These are phyloP conservation scores for Blastobotrys terrestris DNA, from an alignment of 805 yeast genomes.

Conservation along the genomic window DNA sequence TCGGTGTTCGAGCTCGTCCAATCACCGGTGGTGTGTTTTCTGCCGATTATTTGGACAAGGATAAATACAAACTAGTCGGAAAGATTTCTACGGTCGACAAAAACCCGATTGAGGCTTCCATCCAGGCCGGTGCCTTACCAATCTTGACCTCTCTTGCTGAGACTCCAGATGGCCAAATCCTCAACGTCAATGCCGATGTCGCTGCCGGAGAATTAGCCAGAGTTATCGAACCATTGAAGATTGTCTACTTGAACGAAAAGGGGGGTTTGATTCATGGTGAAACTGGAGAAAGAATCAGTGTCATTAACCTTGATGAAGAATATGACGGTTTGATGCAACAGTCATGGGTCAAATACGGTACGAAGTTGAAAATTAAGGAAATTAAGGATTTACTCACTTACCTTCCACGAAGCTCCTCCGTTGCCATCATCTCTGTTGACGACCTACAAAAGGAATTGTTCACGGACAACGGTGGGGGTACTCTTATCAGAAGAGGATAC, in stretches of 20 bases:
- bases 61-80: slow-evolving; percentile 89
- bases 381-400: slow-evolving; percentile 90
- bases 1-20: slow-evolving; percentile 98
- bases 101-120: slow-evolving; percentile 86
- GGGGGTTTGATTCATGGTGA: slow-evolving; percentile 95
- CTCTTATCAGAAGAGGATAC: slow-evolving; percentile 95
- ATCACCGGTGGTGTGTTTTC: slow-evolving; percentile 96
- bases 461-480: slow-evolving; percentile 99
- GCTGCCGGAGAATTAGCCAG: slow-evolving; percentile 98
- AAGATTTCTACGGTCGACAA: slow-evolving; percentile 80
- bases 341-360: slow-evolving; percentile 98
- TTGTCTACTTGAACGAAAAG: slow-evolving; percentile 92
- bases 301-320: slow-evolving; percentile 93
- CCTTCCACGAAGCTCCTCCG: slow-evolving; percentile 94
- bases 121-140: slow-evolving; percentile 94
- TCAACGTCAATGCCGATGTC: slow-evolving; percentile 97
- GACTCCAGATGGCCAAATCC: slow-evolving; percentile 91
- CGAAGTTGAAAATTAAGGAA: slow-evolving; percentile 93
- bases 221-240: slow-evolving; percentile 93
- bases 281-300: slow-evolving; percentile 83
- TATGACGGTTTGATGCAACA: slow-evolving; percentile 85
- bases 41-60: slow-evolving; percentile 86
- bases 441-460: slow-evolving; percentile 95
- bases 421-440: slow-evolving; percentile 91
- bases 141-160: slow-evolving; percentile 95